Base-by-base conservation (phyloP, 768 basidiomycete genomes). In the Lactifluus subvellereus region DNA sequence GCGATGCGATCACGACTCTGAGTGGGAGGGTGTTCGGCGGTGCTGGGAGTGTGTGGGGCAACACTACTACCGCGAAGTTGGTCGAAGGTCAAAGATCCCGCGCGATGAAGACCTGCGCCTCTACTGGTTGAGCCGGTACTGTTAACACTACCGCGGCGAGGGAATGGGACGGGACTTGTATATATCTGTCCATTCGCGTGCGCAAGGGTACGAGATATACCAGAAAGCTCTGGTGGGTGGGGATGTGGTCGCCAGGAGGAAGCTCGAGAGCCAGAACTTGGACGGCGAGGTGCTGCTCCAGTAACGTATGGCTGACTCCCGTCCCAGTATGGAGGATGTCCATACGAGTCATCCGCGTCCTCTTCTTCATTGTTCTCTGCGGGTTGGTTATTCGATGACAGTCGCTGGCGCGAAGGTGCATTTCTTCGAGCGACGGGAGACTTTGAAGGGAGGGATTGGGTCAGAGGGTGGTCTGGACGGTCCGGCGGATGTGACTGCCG, bases 151-250 rank as follows among this genome's bases (percentile, higher is more conserved):
- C 64, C 51, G n/a, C 43, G 77, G 75, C 1, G 78, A 76, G 63
- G 71, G 70, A 22, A 64, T 75, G 82, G 50, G 54, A 85, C 11
- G 60, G 71, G 45, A 74, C 27, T 35, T n/a, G 48, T 18, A 77
- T 4, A 72, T 74, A 18, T 80, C 84, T 66, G 70, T 68, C 22
- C 69, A 74, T 30, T 83, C 43, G 64, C 64, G 30, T 62, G 55
- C 30, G 60, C 50, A 2, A 65, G 33, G 42, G 64, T 63, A 48
- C 64, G 64, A 30, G 64, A 65, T n/a, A 65, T 47, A 38, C 64
- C 64, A 16, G 64, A 64, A 20, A 58, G 63, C 16, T 64, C 63
- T 13, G 51, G 10, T 18, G 47, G 2, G 57, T 38, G 57, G 11
- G 57, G 52, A 42, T 7, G 40, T 9, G 13, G 53, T 14, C 58